Evolutionary conservation across 768 basidiomycete species (phyloP).

Genomic region (Leucocoprinus sp.): DNA sequence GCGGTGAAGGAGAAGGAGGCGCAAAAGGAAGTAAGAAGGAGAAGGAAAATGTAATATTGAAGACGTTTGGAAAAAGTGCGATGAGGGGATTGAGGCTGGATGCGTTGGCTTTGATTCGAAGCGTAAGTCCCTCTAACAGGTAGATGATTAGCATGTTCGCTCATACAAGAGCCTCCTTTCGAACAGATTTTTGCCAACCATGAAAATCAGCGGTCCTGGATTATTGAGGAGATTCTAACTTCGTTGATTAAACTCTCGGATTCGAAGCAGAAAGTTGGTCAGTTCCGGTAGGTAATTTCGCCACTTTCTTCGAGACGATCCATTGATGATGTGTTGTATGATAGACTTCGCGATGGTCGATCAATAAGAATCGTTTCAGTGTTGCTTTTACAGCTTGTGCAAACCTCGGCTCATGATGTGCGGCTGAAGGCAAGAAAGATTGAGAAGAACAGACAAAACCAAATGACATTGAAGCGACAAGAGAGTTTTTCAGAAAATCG

Average conservation of each 20-base stretch:
- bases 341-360: slow-evolving; percentile 79
- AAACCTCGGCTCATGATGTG: slow-evolving; percentile 90
- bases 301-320: background rate
- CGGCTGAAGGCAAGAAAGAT: slow-evolving; percentile 57
- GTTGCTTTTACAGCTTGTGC: slow-evolving; percentile 89
- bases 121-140: slow-evolving; percentile 43
- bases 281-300: slow-evolving; percentile 58
- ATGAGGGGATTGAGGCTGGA: slow-evolving; percentile 79
- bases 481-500: slow-evolving; percentile 48
- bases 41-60: slow-evolving; percentile 53
- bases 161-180: background rate
- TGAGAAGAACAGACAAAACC: slow-evolving; percentile 53
- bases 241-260: slow-evolving; percentile 88
- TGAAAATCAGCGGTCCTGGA: slow-evolving; percentile 88
- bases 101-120: slow-evolving; percentile 76
- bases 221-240: slow-evolving; percentile 92
- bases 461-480: slow-evolving; percentile 51
- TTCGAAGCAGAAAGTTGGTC: slow-evolving; percentile 82
- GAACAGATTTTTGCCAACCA: slow-evolving; percentile 84
- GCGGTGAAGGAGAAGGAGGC: slow-evolving; percentile 40
- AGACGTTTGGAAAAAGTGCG: slow-evolving; percentile 66
- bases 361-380: slow-evolving; percentile 94
- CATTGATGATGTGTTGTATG: slow-evolving; percentile 1
- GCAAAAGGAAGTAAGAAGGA: slow-evolving; percentile 32
- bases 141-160: background rate